Evolutionary conservation across 768 basidiomycete genomes (phyloP).

Genomic region (Auricularia sp.): DNA sequence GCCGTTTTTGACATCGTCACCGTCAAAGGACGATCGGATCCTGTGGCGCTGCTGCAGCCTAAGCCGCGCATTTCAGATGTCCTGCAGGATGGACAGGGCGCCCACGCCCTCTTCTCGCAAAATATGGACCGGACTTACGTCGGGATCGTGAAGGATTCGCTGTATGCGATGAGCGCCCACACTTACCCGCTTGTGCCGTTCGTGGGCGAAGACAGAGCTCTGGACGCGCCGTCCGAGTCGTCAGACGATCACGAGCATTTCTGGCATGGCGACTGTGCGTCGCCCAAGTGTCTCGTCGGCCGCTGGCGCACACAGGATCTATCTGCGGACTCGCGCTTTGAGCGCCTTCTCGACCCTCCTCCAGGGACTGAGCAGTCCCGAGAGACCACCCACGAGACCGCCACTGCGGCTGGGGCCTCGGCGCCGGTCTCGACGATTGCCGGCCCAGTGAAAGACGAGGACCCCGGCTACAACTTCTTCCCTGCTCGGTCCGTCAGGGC

Average conservation of each 20-base stretch:
- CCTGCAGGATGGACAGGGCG: conserved; percentile 31
- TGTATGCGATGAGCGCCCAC: conserved; percentile 79
- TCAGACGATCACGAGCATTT: neutral
- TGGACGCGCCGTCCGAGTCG: neutral
- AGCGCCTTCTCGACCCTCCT: neutral
- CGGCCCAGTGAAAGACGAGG: no score
- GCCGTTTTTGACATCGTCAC: conserved; percentile 70
- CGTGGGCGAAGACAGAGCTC: conserved; percentile 10
- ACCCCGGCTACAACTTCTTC: no score
- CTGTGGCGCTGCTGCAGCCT: conserved; percentile 84
- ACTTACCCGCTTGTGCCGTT: conserved; percentile 78
- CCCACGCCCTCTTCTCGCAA: conserved; percentile 17
- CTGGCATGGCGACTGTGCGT: neutral
- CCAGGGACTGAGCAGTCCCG: neutral
- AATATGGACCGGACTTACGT: conserved; percentile 66
- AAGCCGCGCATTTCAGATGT: conserved; percentile 65
- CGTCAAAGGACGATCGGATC: conserved; percentile 36
- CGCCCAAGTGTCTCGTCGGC: neutral
- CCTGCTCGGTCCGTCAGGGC: no score
- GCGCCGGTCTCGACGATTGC: no score
- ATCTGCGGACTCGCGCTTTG: neutral
- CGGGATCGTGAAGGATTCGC: conserved; percentile 63
- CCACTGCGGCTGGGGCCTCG: neutral
- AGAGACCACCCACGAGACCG: neutral
- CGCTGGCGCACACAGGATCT: neutral